phyloP scores from a whole-genome alignment of 495 filamentous ascomycete species.

The Annulohypoxylon nitens region DNA sequence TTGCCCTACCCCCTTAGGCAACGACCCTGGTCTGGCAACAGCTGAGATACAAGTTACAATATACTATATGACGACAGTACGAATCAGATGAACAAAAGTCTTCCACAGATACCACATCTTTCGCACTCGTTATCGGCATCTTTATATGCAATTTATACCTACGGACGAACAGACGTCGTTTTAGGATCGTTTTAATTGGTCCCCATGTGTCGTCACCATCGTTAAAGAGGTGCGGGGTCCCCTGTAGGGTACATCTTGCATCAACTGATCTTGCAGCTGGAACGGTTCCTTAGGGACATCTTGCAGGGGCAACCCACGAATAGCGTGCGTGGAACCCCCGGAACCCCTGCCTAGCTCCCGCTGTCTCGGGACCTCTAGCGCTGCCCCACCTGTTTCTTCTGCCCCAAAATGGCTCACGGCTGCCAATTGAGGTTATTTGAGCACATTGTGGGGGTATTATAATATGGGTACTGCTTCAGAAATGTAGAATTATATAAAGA shows the following conservation, averaged over 20 bases:
- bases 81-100: not conserved
- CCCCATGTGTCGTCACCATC: not conserved
- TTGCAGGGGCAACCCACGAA: conserved; percentile 29
- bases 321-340: not conserved
- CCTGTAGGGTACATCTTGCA: conserved; percentile 6
- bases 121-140: not conserved
- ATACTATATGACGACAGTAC: not conserved
- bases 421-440: conserved; percentile 62
- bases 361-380: conserved; percentile 23
- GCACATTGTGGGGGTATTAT: conserved; percentile 55
- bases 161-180: not conserved
- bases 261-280: conserved; percentile 12
- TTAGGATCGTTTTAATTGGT: conserved; percentile 13
- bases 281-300: not conserved
- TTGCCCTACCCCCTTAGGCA: not conserved
- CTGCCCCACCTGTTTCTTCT: conserved; percentile 20
- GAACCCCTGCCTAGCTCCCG: conserved; percentile 10
- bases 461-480: conserved; percentile 3
- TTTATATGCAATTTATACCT: not conserved
- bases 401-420: conserved; percentile 6
- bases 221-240: conserved; percentile 17
- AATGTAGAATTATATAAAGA: not conserved
- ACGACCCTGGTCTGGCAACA: not conserved
- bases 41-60: not conserved
- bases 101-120: not conserved